Evolutionary conservation across 768 basidiomycete species (phyloP).

Genomic region (Panus rudis): DNA sequence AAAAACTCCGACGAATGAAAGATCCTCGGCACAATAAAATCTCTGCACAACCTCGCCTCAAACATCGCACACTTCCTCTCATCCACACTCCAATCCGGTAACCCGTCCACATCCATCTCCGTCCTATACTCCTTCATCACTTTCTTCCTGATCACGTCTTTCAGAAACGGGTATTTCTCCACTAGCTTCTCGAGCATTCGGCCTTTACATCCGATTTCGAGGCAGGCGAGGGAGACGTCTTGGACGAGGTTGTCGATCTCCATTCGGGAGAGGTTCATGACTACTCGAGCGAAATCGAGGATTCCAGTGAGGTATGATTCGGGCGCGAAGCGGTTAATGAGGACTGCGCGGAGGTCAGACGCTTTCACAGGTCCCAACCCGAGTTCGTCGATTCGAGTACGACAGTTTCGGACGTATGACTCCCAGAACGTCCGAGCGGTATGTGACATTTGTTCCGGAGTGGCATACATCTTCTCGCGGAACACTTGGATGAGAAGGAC

Average conservation of each 20-base stretch:
- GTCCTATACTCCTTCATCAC: conserved; percentile 39
- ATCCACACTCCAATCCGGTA: conserved; percentile 49
- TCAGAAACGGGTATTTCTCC: conserved; percentile 39
- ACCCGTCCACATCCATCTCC: conserved; percentile 43
- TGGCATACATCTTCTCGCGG: conserved; percentile 24
- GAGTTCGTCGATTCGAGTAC: conserved; percentile 47
- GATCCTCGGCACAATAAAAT: conserved; percentile 26
- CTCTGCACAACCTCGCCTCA: conserved; percentile 48
- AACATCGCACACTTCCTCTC: conserved; percentile 34
- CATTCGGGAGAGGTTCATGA: conserved; percentile 34
- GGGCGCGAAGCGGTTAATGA: conserved; percentile 67
- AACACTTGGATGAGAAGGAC: conserved; percentile 72
- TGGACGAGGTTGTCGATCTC: conserved; percentile 43
- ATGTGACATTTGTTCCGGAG: conserved; percentile 14
- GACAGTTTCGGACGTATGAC: conserved; percentile 15
- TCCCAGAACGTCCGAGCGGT: conserved; percentile 7
- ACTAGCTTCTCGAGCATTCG: conserved; percentile 56
- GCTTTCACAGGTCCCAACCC: conserved; percentile 48
- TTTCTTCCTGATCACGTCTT: conserved; percentile 34
- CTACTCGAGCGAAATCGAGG: conserved; percentile 41
- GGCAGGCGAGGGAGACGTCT: conserved; percentile 52
- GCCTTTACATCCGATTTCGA: conserved; percentile 63
- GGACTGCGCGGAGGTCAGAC: conserved; percentile 53
- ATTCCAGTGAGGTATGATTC: conserved; percentile 41
- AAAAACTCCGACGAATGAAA: not conserved